Base-by-base conservation (phyloP, 345 rosid species). In the Kernera saxatilis region DNA sequence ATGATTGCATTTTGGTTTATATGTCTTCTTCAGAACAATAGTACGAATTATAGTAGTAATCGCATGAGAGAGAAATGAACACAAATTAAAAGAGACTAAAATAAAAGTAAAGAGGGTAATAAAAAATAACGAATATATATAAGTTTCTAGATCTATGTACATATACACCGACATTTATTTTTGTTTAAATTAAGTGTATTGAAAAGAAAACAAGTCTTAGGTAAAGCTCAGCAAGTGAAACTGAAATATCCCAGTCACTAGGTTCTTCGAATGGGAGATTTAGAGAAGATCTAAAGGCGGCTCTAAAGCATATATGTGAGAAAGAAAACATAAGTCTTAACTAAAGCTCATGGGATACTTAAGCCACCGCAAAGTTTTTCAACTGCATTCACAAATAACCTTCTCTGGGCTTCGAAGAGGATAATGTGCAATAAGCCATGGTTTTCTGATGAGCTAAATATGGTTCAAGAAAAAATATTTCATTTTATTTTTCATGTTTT, bases 1-100 rank as follows among this genome's bases (percentile, higher is more conserved):
- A 86, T 84, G 82, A 90, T 86, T 81, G 52, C 79, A 12, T 75
- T 78, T 84, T 85, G 93, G 91, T 88, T 86, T 85, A 79, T 72
- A 70, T 85, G 90, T 84, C 88, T 74, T 82, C 86, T 84, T 84
- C 87, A 50, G 48, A 67, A 77, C 76, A 67, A 79, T 81, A 73
- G 83, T 85, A 45, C 81, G 76, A 83, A 84, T 85, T 85, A 83
- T 85, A 51, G 68, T 67, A 64, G 72, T 83, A 77, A 82, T 84
- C 79, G 80, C 82, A 75, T 71, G 88, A 78, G 62, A 75, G 82
- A 69, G 82, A 83, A 80, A 78, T 57, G 62, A 72, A 74, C 77
- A 73, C 84, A 82, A 75, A 77, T 71, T 29, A 49, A 50, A 66
- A 73, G 40, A 44, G 70, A 54, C 40, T 17, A 55, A 64, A 5